phyloP scores from a whole-genome alignment of 805 yeast species.

The Zygoascus flipseniorum region DNA sequence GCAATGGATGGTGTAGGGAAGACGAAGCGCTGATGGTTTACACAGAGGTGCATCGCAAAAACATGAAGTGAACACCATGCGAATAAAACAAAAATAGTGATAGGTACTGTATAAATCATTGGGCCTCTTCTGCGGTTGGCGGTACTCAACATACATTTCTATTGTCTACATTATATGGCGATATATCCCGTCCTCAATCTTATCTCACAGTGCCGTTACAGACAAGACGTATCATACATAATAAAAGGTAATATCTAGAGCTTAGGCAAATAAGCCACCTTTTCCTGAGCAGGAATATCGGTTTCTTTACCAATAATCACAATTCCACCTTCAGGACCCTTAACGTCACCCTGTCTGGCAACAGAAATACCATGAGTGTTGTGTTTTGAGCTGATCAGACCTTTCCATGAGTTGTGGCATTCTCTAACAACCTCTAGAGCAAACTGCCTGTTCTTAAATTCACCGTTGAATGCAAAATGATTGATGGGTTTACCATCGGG shows the following conservation, averaged over 20 bases:
- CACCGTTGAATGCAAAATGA: conserved; percentile 65
- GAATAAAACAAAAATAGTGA: too few species aligned
- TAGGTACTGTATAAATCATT: too few species aligned
- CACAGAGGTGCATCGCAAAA: too few species aligned
- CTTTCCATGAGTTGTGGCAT: conserved; percentile 62
- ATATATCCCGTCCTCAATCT: too few species aligned
- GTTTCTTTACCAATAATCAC: not conserved
- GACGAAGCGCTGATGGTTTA: too few species aligned
- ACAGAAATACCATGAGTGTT: not conserved
- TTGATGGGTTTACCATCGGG: conserved; percentile 77
- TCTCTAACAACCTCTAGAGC: conserved; percentile 55
- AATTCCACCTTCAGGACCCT: not conserved
- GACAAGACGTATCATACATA: too few species aligned
- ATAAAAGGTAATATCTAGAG: too few species aligned
- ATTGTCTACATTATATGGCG: too few species aligned
- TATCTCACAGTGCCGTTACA: too few species aligned
- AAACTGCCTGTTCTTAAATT: conserved; percentile 47
- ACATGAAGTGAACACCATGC: too few species aligned
- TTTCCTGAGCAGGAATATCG: not conserved
- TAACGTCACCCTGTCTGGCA: not conserved
- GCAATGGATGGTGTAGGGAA: not conserved
- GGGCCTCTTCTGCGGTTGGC: too few species aligned
- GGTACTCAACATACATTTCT: too few species aligned
- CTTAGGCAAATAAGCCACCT: not conserved
- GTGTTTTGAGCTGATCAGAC: conserved; percentile 46